Conservation (phyloP, 1,284 basidiomycete genomes). For the Sanghuangporus sanghuang region DNA sequence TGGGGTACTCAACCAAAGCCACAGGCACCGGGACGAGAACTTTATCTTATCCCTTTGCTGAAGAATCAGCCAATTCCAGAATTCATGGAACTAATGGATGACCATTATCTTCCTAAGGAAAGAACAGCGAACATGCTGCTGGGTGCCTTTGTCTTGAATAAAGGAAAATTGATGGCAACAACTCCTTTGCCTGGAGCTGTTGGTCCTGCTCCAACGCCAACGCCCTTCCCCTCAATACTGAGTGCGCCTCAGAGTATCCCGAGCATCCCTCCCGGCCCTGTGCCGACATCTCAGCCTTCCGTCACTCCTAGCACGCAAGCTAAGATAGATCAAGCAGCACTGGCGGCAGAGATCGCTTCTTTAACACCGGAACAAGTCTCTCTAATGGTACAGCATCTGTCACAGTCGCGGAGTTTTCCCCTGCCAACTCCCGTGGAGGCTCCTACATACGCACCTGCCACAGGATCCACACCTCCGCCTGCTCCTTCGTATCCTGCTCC, state of each 20-base stretch:
- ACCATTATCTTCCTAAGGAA: constrained; percentile 62
- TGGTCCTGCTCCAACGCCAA: constrained; percentile 25
- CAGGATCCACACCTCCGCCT: neutral
- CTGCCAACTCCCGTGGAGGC: neutral
- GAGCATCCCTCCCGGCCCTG: neutral
- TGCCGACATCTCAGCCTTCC: neutral
- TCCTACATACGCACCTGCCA: neutral
- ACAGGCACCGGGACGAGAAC: constrained; percentile 72
- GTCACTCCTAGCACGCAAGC: neutral
- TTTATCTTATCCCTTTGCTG: constrained; percentile 82
- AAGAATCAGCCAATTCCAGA: constrained; percentile 72
- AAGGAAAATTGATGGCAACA: constrained; percentile 57
- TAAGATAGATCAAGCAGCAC: constrained; percentile 26
- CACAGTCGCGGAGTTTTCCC: constrained; percentile 4
- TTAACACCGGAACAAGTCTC: constrained; percentile 61
- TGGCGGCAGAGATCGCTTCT: constrained; percentile 47
- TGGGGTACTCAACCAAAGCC: constrained; percentile 74
- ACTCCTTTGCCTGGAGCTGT: constrained; percentile 23
- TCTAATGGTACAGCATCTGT: constrained; percentile 37
- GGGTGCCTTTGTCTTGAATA: constrained; percentile 79
- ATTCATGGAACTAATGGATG: constrained; percentile 80
- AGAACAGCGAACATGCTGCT: constrained; percentile 66
- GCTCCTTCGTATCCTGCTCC: neutral
- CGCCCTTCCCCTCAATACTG: constrained; percentile 16
- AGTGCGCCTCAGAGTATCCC: neutral